These are phyloP conservation scores for Penicillium sp. DNA, from an alignment of 2,329 filamentous ascomycete genomes.

Conservation along the genomic window DNA sequence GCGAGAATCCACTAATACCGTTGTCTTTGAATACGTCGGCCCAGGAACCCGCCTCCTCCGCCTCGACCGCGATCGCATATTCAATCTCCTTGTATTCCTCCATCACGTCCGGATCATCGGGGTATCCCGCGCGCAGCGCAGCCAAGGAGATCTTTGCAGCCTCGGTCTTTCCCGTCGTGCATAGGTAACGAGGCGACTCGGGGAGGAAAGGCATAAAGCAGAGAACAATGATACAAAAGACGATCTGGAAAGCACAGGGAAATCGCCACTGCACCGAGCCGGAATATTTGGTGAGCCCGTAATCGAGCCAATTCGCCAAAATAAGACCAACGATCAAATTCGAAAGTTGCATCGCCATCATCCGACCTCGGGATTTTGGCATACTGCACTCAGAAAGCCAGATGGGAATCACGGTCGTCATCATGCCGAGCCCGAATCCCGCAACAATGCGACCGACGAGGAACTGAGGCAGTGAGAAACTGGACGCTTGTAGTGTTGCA, in stretches of 20 bases:
- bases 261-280: constrained; percentile 26
- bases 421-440: constrained; percentile 24
- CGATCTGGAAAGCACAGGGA: constrained; percentile 24
- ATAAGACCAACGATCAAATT: constrained; percentile 15
- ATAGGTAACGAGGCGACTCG: constrained; percentile 27
- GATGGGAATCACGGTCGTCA: constrained; percentile 27
- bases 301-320: constrained; percentile 30
- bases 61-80: constrained; percentile 19
- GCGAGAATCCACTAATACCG: constrained; percentile 19
- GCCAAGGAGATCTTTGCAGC: constrained; percentile 18
- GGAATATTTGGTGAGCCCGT: constrained; percentile 21
- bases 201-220: constrained; percentile 22
- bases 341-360: constrained; percentile 30
- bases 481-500: constrained; percentile 21
- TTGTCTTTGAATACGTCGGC: constrained; percentile 22
- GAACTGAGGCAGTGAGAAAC: constrained; percentile 20
- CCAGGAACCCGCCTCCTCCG: constrained; percentile 18
- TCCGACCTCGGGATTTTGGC: constrained; percentile 8
- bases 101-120: constrained; percentile 9
- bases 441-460: constrained; percentile 25
- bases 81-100: constrained; percentile 22
- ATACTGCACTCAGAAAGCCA: constrained; percentile 20
- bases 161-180: constrained; percentile 17
- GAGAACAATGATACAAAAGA: constrained; percentile 18
- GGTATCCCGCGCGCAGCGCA: constrained; percentile 12